phyloP scores from a whole-genome alignment of 805 yeast species.

The Alloascoidea africana region DNA sequence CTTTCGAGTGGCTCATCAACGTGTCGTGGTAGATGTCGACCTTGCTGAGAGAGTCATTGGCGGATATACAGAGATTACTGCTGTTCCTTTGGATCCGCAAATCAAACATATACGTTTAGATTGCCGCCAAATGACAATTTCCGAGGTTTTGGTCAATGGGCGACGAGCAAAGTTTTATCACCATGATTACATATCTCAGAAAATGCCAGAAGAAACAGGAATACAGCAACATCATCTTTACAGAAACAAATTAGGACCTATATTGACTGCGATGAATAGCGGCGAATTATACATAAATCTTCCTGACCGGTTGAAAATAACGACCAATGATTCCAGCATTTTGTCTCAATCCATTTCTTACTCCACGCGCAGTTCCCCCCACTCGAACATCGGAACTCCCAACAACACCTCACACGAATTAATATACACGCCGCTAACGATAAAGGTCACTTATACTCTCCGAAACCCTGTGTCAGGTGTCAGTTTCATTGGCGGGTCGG shows the following conservation, averaged over 20 bases:
- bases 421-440: slow-evolving; percentile 55
- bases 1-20: slow-evolving; percentile 75
- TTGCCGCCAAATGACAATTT: slow-evolving; percentile 59
- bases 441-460: slow-evolving; percentile 53
- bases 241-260: slow-evolving; percentile 33
- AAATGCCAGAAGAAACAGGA: slow-evolving; percentile 11
- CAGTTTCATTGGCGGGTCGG: slow-evolving; percentile 49
- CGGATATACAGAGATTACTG: slow-evolving; percentile 75
- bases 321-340: slow-evolving; percentile 31
- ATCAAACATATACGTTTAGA: slow-evolving; percentile 56
- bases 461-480: slow-evolving; percentile 61
- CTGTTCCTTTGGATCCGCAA: slow-evolving; percentile 50
- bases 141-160: slow-evolving; percentile 49
- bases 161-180: slow-evolving; percentile 39
- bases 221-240: slow-evolving; percentile 45
- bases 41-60: slow-evolving; percentile 36
- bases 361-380: slow-evolving; percentile 8
- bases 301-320: slow-evolving; percentile 52
- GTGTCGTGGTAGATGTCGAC: slow-evolving; percentile 69
- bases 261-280: slow-evolving; percentile 37
- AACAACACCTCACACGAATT: slow-evolving; percentile 15
- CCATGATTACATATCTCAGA: slow-evolving; percentile 32
- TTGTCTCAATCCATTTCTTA: slow-evolving; percentile 4
- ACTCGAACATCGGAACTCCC: slow-evolving; percentile 6
- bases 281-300: slow-evolving; percentile 50